Evolutionary conservation across 2,329 filamentous ascomycete genomes (phyloP).

Genomic region (Claviceps digitariae): DNA sequence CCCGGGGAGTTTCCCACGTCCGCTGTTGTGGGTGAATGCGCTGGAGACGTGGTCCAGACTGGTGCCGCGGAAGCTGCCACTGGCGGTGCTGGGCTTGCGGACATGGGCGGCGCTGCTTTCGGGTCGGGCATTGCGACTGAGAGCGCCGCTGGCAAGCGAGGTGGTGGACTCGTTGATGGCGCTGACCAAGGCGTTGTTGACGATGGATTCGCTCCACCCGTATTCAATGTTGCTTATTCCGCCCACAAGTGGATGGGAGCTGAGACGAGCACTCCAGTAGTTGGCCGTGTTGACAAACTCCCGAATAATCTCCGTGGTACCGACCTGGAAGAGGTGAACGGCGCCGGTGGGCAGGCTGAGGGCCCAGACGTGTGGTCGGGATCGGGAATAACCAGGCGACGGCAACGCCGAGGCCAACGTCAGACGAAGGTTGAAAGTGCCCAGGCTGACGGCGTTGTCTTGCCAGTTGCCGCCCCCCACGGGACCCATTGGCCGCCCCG

Average conservation of each 20-base stretch:
- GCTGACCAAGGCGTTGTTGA: constrained; percentile 45
- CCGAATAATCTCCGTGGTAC: constrained; percentile 83
- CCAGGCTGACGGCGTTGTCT: constrained; percentile 83
- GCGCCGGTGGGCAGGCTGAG: constrained; percentile 83
- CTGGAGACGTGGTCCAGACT: constrained; percentile 49
- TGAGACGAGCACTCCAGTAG: constrained; percentile 92
- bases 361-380: constrained; percentile 85
- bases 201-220: constrained; percentile 80
- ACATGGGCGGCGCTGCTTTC: constrained; percentile 34
- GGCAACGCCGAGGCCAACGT: constrained; percentile 85
- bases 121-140: constrained; percentile 23
- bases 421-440: constrained; percentile 76
- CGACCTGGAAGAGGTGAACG: constrained; percentile 96
- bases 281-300: constrained; percentile 93
- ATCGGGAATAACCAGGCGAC: constrained; percentile 82
- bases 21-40: constrained; percentile 37
- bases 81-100: constrained; percentile 32
- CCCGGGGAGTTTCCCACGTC: constrained; percentile 55
- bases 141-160: not conserved
- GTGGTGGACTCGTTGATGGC: constrained; percentile 35
- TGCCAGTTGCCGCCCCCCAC: constrained; percentile 98
- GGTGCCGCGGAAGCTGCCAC: constrained; percentile 36
- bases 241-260: constrained; percentile 83
- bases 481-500: constrained; percentile 40
- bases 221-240: constrained; percentile 96